These are phyloP conservation scores for Solanum corneliomulleri DNA, from an alignment of 257 asterid species.

Conservation along the genomic window DNA sequence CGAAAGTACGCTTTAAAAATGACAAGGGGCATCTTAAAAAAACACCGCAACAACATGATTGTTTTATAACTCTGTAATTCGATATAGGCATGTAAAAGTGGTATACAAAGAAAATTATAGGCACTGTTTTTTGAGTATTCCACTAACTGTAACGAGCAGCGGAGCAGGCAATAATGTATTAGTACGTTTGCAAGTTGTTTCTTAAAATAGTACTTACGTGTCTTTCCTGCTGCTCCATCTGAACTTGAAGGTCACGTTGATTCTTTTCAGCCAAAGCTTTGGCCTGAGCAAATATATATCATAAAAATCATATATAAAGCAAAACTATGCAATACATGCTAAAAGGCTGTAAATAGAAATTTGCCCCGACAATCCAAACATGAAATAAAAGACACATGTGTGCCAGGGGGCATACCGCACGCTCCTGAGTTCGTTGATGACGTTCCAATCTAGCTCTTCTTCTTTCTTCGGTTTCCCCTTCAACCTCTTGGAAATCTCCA, in stretches of 20 bases:
- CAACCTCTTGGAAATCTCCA: conserved; percentile 80
- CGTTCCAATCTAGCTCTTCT: conserved; percentile 93
- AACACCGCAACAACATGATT: background rate
- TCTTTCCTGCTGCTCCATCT: conserved; percentile 97
- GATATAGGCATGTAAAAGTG: background rate
- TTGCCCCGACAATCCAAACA: background rate
- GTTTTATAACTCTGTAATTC: background rate
- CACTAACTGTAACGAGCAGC: background rate
- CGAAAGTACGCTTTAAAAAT: background rate
- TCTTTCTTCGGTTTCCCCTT: conserved; percentile 96
- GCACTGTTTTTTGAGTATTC: background rate
- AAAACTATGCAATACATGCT: background rate
- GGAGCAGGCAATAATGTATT: background rate
- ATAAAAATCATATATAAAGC: background rate
- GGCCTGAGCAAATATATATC: conserved; percentile 40
- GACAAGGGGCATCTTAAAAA: background rate
- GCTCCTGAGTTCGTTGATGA: conserved; percentile 89
- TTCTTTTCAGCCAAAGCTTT: conserved; percentile 97
- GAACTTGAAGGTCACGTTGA: conserved; percentile 88
- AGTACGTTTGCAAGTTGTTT: background rate
- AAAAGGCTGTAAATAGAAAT: background rate
- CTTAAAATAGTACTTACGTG: conserved; percentile 47
- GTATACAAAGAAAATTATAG: background rate
- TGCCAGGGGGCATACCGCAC: conserved; percentile 52
- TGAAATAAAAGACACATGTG: background rate